Evolutionary conservation across 352 stramenopile species (phyloP), one percentile per base, ranked within the genome.

Genomic region (Phytophthora sojae): DNA sequence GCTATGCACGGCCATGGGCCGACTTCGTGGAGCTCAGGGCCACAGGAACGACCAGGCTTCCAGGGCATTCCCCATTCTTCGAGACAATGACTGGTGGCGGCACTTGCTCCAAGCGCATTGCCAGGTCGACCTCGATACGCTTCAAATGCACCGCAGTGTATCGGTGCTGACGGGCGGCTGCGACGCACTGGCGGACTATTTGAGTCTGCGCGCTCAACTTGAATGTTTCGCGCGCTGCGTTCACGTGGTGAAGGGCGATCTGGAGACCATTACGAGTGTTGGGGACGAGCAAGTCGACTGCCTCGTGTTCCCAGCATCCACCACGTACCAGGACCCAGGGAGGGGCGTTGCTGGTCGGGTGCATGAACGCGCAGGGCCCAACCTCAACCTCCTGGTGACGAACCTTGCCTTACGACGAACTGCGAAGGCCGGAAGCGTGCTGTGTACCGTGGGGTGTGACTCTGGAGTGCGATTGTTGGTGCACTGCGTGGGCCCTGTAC

Each of bases 291-390:
- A 49, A 5, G 61, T 95, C 12, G 85, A 95, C 32, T 92, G 85
- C 55, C 64, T 95, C 7, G 75, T 79, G 37, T 92, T 93, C 45
- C 83, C 84, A 12, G 90, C 85, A 50, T 85, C 82, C 5, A 9
- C 2, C 8, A 64, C 47, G 9, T 87, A 80, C 19, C 54, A 35
- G 17, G 85, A 92, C 52, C 79, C 84, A 25, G 8, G 42, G 11
- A 66, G 74, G 19, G 83, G 87, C 2, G 85, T 86, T 30, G 75
- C 85, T 26, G 71, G 64, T 11, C 68, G 71, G 11, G 80, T 93
- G 2, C 82, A 92, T 56, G 69, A 67, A 21, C 85, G 85, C 11
- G 83, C 86, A 19, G 87, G 81, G 0, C 42, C 64, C 17, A 30
- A 45, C 26, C 59, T 78, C 42, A 66, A 81, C 35, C 54, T 12